Percentiles rank a stretch among this genome's conserved stretches.
Conservation (phyloP, 2,329 filamentous ascomycete species). For the Periconia macrospinosa region DNA sequence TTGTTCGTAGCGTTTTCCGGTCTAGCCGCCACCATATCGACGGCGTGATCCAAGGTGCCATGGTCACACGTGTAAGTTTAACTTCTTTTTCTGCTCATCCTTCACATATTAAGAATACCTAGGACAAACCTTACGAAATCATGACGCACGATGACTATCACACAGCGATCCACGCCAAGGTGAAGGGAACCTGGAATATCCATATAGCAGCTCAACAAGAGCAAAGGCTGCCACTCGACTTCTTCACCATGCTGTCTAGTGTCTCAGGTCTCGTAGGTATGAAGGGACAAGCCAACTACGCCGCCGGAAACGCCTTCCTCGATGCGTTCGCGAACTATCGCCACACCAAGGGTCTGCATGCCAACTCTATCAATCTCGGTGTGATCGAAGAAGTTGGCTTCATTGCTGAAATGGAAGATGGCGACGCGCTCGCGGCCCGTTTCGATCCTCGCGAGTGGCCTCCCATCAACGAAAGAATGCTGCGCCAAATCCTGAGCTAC, state of each 20-base stretch:
- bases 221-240: slow-evolving; percentile 19
- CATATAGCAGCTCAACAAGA: too few species aligned
- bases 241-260: slow-evolving; percentile 27
- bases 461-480: slow-evolving; percentile 13
- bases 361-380: background rate
- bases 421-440: background rate
- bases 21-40: too few species aligned
- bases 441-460: slow-evolving; percentile 2
- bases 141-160: too few species aligned
- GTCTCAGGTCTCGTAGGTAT: slow-evolving; percentile 8
- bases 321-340: slow-evolving; percentile 22
- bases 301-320: slow-evolving; percentile 21
- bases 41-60: too few species aligned
- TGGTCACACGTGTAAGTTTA: too few species aligned
- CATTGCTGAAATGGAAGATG: background rate
- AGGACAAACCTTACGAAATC: too few species aligned
- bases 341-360: slow-evolving; percentile 11
- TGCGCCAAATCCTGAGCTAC: slow-evolving; percentile 11
- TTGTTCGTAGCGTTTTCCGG: too few species aligned
- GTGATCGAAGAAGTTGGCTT: background rate
- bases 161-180: too few species aligned
- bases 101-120: too few species aligned
- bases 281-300: background rate
- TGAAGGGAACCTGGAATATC: too few species aligned
- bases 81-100: too few species aligned